Percentiles rank a stretch among this genome's conserved stretches.
Evolutionary conservation across 768 basidiomycete species (phyloP).

Genomic region (Russula sp.): DNA sequence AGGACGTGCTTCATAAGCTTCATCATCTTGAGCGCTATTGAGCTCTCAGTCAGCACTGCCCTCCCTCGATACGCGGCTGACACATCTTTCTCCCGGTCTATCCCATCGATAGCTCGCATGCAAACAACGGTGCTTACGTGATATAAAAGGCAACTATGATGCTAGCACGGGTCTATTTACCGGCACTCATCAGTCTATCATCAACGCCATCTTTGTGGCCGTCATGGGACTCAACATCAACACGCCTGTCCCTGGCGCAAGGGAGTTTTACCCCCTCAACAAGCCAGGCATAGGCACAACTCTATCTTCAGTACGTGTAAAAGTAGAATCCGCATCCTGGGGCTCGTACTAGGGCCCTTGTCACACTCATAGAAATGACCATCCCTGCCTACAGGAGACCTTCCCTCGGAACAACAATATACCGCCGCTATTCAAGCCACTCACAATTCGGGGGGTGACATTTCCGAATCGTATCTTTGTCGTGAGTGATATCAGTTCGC

Average conservation of each 20-base stretch:
- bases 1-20: no score
- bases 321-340: background rate
- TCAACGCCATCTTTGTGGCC: no score
- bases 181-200: no score
- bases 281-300: constrained; percentile 48
- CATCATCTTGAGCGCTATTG: no score
- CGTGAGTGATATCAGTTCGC: constrained; percentile 30
- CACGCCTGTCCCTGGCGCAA: constrained; percentile 40
- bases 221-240: constrained; percentile 30
- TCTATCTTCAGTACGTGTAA: constrained; percentile 27
- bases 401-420: constrained; percentile 43
- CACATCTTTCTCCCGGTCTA: no score
- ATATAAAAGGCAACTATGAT: no score
- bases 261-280: constrained; percentile 54
- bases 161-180: no score
- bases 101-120: no score
- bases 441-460: constrained; percentile 49
- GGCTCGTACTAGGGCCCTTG: constrained; percentile 15
- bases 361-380: constrained; percentile 3
- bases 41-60: no score
- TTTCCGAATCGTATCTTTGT: constrained; percentile 77
- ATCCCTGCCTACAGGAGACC: constrained; percentile 24
- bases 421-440: constrained; percentile 57
- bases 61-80: no score
- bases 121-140: no score